Evolutionary conservation across 73 alveolate species (phyloP), one percentile per base, ranked within the genome.

Genomic region (Symbiodinium natans): DNA sequence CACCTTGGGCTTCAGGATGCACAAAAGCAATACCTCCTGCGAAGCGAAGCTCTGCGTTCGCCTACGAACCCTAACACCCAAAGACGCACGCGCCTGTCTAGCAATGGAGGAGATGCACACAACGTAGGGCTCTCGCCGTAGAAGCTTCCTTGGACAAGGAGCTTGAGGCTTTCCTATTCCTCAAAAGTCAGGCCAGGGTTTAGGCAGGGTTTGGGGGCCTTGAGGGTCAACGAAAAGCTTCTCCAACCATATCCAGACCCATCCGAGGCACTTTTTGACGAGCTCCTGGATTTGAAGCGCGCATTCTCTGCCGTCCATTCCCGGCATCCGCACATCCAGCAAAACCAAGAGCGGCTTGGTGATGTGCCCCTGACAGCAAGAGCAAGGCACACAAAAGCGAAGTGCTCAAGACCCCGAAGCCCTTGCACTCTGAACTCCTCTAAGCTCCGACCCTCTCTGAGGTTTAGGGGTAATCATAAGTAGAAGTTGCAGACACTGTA

Each of bases 301-400:
- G n/a, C 96, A 90, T 25, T 90, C 96, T 10, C 96, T 87, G 46
- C 96, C 96, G 39, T 90, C 96, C 96, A 90, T 90, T 33, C 96
- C 96, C 36, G 96, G 96, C 96, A 90, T 90, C 23, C 96, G 38
- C 48, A 90, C 96, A 29, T 90, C 96, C 40, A 90, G 87, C 31
- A 90, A 88, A 74, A 90, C 96, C 36, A 90, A 38, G 0, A 90
- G 88, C 23, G 96, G 96, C 96, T 90, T 90, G 19, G 80, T 90
- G 54, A 90, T 41, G 77, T 90, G 86, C 88, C 96, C 96, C 96
- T 90, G 56, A 33, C 38, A 63, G 68, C 68, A 52, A n/a, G n/a
- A n/a, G n/a, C n/a, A n/a, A n/a, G n/a, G n/a, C 68, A 52, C 13
- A 52, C 68, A 52, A 52, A 52, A 46, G 59, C 10, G 75, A 9